Conservation (phyloP, 345 rosid species). For the Boechera divaricarpa region DNA sequence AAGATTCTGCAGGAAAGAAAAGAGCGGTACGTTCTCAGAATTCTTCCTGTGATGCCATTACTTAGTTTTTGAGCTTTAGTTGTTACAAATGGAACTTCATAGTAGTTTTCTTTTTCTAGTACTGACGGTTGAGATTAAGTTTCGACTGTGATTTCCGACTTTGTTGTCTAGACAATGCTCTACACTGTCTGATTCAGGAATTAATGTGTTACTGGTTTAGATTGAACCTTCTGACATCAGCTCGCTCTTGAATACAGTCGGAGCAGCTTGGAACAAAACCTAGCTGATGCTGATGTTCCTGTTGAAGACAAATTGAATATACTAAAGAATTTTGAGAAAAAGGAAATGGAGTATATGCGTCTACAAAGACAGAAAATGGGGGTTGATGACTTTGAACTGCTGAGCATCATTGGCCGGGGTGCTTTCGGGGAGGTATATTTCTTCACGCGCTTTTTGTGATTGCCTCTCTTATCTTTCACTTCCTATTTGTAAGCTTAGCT, state of each 20-base stretch:
- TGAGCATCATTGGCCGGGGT: slow-evolving; percentile 60
- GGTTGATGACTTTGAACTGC: slow-evolving; percentile 56
- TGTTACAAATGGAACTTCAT: slow-evolving; percentile 14
- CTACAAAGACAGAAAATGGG: slow-evolving; percentile 56
- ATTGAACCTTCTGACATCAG: slow-evolving; percentile 21
- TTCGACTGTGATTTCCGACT: neutral
- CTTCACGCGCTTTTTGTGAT: neutral
- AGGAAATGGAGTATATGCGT: slow-evolving; percentile 56
- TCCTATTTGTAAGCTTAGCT: neutral
- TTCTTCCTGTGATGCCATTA: neutral
- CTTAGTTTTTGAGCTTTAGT: neutral
- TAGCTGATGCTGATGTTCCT: slow-evolving; percentile 56
- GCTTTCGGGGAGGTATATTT: slow-evolving; percentile 59
- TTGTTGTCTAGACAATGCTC: neutral
- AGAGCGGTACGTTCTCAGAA: slow-evolving; percentile 46
- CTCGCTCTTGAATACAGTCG: slow-evolving; percentile 46
- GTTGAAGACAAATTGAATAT: slow-evolving; percentile 53
- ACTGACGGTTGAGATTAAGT: slow-evolving; percentile 4
- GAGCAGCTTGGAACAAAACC: slow-evolving; percentile 51
- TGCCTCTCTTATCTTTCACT: slow-evolving; percentile 1
- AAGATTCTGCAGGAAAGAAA: slow-evolving; percentile 57
- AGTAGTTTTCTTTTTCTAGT: neutral
- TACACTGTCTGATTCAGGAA: neutral
- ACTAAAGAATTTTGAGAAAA: slow-evolving; percentile 51
- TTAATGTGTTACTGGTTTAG: slow-evolving; percentile 17